Evolutionary conservation across 306 rosid genomes (phyloP).

Genomic region (Gillenia trifoliata): DNA sequence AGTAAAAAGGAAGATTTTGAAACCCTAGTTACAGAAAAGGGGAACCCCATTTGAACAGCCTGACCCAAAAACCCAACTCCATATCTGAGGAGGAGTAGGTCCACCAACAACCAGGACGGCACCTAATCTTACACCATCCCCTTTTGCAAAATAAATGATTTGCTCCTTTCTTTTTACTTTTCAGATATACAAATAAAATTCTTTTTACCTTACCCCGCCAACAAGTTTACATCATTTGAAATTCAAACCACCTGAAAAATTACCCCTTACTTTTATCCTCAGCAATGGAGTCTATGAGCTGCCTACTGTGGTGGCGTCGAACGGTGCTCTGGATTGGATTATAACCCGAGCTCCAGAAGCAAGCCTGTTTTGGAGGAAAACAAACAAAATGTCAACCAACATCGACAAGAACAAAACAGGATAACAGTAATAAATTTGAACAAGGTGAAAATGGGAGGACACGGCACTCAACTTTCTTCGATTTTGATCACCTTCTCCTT

Average conservation of each 20-base stretch:
- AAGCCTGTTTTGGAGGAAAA: conserved; percentile 63
- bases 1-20: conserved; percentile 14
- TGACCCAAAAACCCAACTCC: conserved; percentile 26
- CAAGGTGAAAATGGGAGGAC: conserved; percentile 11
- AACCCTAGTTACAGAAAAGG: conserved; percentile 22
- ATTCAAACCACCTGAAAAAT: conserved; percentile 33
- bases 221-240: conserved; percentile 31
- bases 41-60: conserved; percentile 20
- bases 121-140: conserved; percentile 20
- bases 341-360: conserved; percentile 98
- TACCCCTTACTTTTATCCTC: neutral
- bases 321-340: conserved; percentile 60
- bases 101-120: conserved; percentile 44
- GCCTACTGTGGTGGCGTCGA: conserved; percentile 20
- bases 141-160: conserved; percentile 29
- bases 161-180: conserved; percentile 30
- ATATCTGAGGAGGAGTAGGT: conserved; percentile 28
- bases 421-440: conserved; percentile 7
- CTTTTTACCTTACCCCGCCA: conserved; percentile 18
- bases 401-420: neutral
- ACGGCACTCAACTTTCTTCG: conserved; percentile 87
- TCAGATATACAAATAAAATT: conserved; percentile 30
- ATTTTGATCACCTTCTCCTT: conserved; percentile 66
- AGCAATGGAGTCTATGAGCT: conserved; percentile 29
- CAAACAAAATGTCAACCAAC: conserved; percentile 32